Percentiles rank a stretch among this genome's conserved stretches.
These are phyloP conservation scores for Eucalyptus dawsonii DNA, from an alignment of 345 rosid species.

Conservation along the genomic window DNA sequence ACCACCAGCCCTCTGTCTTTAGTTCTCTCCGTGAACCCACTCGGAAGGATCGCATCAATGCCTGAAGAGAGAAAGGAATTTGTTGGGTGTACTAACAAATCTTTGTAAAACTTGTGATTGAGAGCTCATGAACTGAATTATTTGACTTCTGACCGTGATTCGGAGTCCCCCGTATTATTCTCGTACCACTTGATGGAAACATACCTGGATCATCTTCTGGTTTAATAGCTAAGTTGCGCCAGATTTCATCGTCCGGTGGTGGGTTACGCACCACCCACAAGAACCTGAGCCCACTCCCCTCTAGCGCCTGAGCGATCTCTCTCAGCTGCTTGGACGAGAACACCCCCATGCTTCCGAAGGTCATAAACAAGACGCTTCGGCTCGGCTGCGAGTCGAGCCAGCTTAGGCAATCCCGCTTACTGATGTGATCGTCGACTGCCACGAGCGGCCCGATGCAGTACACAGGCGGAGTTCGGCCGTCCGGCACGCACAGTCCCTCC, in stretches of 20 bases:
- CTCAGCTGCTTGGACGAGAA: constrained; percentile 7
- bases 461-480: not conserved
- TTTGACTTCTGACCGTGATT: not conserved
- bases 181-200: not conserved
- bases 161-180: not conserved
- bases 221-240: not conserved
- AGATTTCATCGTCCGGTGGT: not conserved
- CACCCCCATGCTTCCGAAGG: constrained; percentile 20
- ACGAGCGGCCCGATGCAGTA: constrained; percentile 25
- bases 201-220: not conserved
- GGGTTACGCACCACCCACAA: constrained; percentile 20
- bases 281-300: constrained; percentile 16
- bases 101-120: not conserved
- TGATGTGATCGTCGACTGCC: not conserved
- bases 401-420: not conserved
- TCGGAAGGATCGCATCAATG: not conserved
- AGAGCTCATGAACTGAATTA: not conserved
- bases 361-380: constrained; percentile 14
- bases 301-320: constrained; percentile 22
- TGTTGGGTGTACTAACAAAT: not conserved
- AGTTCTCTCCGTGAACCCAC: constrained; percentile 4
- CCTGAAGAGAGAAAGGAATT: not conserved
- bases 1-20: constrained; percentile 11
- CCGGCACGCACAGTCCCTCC: constrained; percentile 9
- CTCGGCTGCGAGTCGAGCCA: constrained; percentile 17